Base-by-base conservation (phyloP, 2,329 filamentous ascomycete genomes). In the Epichloe gansuensis region DNA sequence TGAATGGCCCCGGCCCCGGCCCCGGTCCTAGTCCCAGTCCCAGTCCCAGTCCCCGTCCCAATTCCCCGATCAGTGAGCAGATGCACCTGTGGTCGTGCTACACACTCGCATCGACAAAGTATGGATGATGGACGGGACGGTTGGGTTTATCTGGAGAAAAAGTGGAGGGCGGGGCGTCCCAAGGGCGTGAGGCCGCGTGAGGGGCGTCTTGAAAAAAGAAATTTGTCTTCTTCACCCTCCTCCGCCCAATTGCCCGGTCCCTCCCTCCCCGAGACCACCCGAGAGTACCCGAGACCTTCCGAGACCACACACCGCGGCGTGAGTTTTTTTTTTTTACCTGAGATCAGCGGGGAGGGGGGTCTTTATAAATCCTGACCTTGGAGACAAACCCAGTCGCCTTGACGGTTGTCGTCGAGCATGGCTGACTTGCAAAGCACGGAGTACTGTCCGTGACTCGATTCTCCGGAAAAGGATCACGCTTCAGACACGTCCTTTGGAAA, bases 111-210 rank as follows among this genome's bases (percentile, higher is more conserved):
- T n/a, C 35, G 39, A 6, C 45, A 43, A 40, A 17, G 40, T 48
- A 44, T 45, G 23, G 23, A 23, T 23, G 23, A 23, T 21, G 17
- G 27, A 53, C 47, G 54, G 53, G 48, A 50, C 49, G 48, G n/a
- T 45, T 31, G 27, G 49, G 51, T 48, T 45, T 54, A 51, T 54
- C 53, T 54, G 54, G 50, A 51, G 51, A 55, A 49, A 49, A 43
- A 41, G 41, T 53, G 50, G 46, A 44, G 47, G 43, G 51, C 17
- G 47, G 53, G 21, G 49, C 38, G n/a, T 12, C 35, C 17, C 17
- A 21, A 21, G 17, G 17, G 17, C 17, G 17, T 21, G 17, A 21
- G 17, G 17, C 17, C 17, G 17, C 17, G 17, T 34, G 3, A 8
- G 1, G 27, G 25, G 25, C 31, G 31, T 31, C 31, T 31, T 21